Conservation (phyloP, 1,284 basidiomycete species). For the Serendipita sp. region DNA sequence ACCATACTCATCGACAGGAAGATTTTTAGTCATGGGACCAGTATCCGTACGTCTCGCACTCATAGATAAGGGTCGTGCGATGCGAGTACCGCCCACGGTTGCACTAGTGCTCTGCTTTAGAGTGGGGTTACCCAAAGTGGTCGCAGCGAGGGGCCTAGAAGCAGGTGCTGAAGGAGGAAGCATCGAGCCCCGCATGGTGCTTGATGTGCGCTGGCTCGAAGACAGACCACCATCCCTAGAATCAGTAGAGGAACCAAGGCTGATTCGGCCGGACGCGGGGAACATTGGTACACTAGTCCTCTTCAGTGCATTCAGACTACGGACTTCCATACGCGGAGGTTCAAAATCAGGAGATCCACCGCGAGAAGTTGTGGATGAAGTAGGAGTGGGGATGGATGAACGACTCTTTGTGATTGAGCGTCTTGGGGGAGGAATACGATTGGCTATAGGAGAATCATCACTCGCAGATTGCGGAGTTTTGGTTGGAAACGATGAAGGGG, state of each 20-base stretch:
- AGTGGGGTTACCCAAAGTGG: neutral
- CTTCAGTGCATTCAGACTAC: neutral
- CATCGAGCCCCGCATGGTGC: neutral
- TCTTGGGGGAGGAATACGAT: neutral
- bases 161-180: neutral
- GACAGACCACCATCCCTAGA: neutral
- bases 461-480: neutral
- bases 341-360: neutral
- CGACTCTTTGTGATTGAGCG: neutral
- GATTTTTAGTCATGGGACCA: neutral
- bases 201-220: neutral
- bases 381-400: conserved; percentile 2
- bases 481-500: neutral
- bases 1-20: conserved; percentile 1
- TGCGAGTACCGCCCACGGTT: neutral
- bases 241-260: neutral
- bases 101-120: neutral
- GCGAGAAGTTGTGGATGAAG: neutral
- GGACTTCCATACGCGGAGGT: neutral
- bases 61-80: neutral
- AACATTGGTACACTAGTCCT: conserved; percentile 3
- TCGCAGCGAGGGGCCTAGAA: neutral
- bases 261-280: neutral
- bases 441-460: neutral
- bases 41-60: neutral